These are phyloP conservation scores for Sambucus nigra DNA, from an alignment of 129 eudicot species.

Conservation along the genomic window DNA sequence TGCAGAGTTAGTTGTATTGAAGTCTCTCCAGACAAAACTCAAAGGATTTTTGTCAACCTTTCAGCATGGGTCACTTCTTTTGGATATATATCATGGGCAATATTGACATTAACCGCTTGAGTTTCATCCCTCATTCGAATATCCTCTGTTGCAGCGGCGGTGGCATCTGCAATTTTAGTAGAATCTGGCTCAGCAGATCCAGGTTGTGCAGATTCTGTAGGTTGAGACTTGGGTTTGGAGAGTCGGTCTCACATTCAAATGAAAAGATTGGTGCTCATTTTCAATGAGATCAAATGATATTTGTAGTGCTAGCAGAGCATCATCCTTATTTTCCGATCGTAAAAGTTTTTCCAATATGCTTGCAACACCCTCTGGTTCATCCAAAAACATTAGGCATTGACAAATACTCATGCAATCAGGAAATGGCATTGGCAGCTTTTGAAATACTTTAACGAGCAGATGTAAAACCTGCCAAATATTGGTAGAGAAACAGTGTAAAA, in stretches of 20 bases:
- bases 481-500: not conserved
- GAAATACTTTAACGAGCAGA: constrained; percentile 70
- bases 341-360: constrained; percentile 73
- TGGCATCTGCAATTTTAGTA: constrained; percentile 19
- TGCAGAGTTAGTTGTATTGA: constrained; percentile 87
- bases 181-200: constrained; percentile 44
- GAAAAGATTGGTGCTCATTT: constrained; percentile 97
- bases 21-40: constrained; percentile 91
- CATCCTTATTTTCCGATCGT: constrained; percentile 66
- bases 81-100: constrained; percentile 39
- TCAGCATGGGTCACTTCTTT: constrained; percentile 67
- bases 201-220: constrained; percentile 40
- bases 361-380: constrained; percentile 80
- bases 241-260: constrained; percentile 70
- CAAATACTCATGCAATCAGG: constrained; percentile 91
- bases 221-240: constrained; percentile 42
- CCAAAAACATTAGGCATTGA: constrained; percentile 90
- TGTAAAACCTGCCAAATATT: constrained; percentile 55
- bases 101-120: constrained; percentile 24
- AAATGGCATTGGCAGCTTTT: constrained; percentile 71
- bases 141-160: constrained; percentile 48
- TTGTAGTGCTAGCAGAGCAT: constrained; percentile 86
- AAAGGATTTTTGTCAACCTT: constrained; percentile 64
- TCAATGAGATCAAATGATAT: constrained; percentile 87
- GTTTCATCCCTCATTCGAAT: constrained; percentile 67